phyloP scores from a whole-genome alignment of 1,284 basidiomycete species.

The Apiotrichum sp. region DNA sequence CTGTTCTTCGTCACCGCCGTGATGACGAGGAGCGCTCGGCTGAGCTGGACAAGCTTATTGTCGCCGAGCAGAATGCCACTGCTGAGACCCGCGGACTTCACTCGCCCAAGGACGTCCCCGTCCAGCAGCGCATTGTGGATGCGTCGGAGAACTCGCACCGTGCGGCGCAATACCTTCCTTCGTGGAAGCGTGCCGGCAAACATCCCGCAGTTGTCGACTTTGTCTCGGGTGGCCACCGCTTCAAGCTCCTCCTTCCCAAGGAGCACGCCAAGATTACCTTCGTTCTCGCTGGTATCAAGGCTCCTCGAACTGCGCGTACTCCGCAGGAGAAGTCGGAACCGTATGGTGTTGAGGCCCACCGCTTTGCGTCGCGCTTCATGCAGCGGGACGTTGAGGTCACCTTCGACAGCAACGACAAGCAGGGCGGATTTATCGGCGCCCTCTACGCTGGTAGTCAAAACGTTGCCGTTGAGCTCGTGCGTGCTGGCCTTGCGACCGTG shows the following conservation, averaged over 20 bases:
- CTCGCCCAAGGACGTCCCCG: slow-evolving; percentile 73
- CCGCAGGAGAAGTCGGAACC: slow-evolving; percentile 82
- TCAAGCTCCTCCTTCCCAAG: slow-evolving; percentile 86
- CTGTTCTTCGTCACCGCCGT: slow-evolving; percentile 81
- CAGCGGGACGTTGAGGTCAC: slow-evolving; percentile 94
- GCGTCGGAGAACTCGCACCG: slow-evolving; percentile 78
- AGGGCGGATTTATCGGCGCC: slow-evolving; percentile 89
- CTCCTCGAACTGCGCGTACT: slow-evolving; percentile 74
- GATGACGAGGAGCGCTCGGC: slow-evolving; percentile 93
- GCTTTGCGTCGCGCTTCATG: slow-evolving; percentile 77
- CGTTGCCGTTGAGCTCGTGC: slow-evolving; percentile 72
- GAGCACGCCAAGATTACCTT: slow-evolving; percentile 86
- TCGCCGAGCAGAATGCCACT: slow-evolving; percentile 79
- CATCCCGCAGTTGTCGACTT: slow-evolving; percentile 86
- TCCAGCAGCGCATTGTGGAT: slow-evolving; percentile 65
- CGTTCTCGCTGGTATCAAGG: slow-evolving; percentile 78
- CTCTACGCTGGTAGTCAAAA: slow-evolving; percentile 76
- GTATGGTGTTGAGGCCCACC: slow-evolving; percentile 73
- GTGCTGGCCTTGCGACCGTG: slow-evolving; percentile 68
- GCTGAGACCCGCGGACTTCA: slow-evolving; percentile 81
- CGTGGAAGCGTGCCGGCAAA: slow-evolving; percentile 82
- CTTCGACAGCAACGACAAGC: slow-evolving; percentile 84
- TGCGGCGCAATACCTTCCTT: slow-evolving; percentile 76
- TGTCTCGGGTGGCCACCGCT: slow-evolving; percentile 85
- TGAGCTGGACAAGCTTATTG: slow-evolving; percentile 91